These are phyloP conservation scores for Taxillus chinensis DNA, from an alignment of 164 flowering plant genomes.

Conservation along the genomic window DNA sequence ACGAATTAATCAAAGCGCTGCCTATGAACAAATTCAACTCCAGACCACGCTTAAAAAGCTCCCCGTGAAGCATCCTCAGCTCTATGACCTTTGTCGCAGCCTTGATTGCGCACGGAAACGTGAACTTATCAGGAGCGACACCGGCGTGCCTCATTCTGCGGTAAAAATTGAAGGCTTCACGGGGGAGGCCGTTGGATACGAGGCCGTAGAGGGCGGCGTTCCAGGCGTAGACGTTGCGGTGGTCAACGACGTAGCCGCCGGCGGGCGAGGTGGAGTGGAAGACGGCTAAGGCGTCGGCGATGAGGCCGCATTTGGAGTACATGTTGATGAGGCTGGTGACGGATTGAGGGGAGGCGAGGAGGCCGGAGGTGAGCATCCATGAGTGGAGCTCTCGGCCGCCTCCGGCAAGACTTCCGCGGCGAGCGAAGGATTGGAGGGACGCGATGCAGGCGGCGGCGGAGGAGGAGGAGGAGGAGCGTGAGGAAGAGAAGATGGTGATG, in stretches of 20 bases:
- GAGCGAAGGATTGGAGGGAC: constrained; percentile 46
- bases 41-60: constrained; percentile 27
- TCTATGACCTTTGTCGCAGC: constrained; percentile 32
- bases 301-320: constrained; percentile 56
- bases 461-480: background rate
- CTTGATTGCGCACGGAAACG: constrained; percentile 54
- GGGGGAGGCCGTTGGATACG: constrained; percentile 24
- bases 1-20: constrained; percentile 31
- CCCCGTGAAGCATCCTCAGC: constrained; percentile 42
- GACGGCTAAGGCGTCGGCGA: constrained; percentile 29
- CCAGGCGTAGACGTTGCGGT: constrained; percentile 40
- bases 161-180: constrained; percentile 28
- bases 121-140: constrained; percentile 47
- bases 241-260: background rate
- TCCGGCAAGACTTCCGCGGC: constrained; percentile 20
- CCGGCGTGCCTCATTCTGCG: constrained; percentile 26
- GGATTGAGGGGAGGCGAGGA: constrained; percentile 31
- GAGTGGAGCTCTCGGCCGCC: constrained; percentile 60
- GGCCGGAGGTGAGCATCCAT: constrained; percentile 31
- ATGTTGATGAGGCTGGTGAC: constrained; percentile 67
- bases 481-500: constrained; percentile 6
- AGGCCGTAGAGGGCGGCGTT: constrained; percentile 60
- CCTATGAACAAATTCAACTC: constrained; percentile 32
- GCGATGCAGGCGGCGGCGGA: constrained; percentile 24
- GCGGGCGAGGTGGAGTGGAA: constrained; percentile 13